Evolutionary conservation across 202 grass and related monocot genomes (phyloP), one percentile per base, ranked within the genome.

Genomic region (Panicum virgatum): DNA sequence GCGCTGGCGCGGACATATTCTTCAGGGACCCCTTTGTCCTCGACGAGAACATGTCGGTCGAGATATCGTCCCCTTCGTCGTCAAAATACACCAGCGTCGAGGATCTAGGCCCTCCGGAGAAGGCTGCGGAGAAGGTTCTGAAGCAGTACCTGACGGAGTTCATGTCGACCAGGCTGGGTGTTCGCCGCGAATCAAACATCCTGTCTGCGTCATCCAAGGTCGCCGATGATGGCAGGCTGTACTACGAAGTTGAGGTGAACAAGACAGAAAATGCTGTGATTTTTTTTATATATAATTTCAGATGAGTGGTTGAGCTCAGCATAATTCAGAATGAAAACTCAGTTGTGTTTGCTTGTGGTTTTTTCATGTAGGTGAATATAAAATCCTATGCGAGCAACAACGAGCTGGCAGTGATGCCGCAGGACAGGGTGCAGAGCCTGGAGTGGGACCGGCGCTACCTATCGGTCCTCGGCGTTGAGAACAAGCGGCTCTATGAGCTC

Each of bases 321-420:
- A 40, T 19, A 16, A 27, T 34, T 32, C n/a, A 56, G 30, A 36
- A 25, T 80, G 48, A 64, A 50, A 44, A 29, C 54, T 75, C 54
- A 65, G 20, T 27, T 71, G 83, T 18, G 45, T 64, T 25, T 40
- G 5, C 5, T 22, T 1, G 0, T 79, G 46, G 32, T 75, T 29
- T 75, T 20, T 23, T 14, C 29, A 57, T 86, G 44, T 65, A 99
- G 96, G 93, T 92, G 36, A 99, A 96, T 81, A 99, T 99, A 72
- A 99, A 96, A 75, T 99, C 96, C 12, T 99, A 92, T 34, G 96
- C 93, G 23, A 99, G 93, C 85, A 92, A 82, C 73, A 99, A 96
- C 29, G 93, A 99, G 83, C 88, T 98, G 69, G 96, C 92, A 1
- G 92, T 98, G 37, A 98, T 98, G 96, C 96, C 92, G 3, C 70